A percentile compares a stretch with the other conserved stretches of the same genome.
phyloP scores from a whole-genome alignment of 257 asterid genomes.

The Solanum lycopersicoides region DNA sequence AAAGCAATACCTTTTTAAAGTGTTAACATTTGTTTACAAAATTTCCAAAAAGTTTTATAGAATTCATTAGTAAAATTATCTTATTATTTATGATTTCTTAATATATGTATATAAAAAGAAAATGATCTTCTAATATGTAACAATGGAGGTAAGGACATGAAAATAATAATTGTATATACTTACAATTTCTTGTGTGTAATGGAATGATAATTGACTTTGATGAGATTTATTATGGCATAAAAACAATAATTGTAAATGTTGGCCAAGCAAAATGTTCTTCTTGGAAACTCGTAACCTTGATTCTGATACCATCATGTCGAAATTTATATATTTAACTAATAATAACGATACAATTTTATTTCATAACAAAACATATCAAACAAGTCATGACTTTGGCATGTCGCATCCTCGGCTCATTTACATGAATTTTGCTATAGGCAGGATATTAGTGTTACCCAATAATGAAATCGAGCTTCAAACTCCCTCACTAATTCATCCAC shows the following conservation, averaged over 20 bases:
- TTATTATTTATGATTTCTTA: no score
- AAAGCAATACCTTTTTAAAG: no score
- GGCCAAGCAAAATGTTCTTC: neutral
- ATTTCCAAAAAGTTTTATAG: neutral
- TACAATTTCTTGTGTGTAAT: neutral
- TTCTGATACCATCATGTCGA: neutral
- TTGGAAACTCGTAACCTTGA: neutral
- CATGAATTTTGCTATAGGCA: neutral
- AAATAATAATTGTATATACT: neutral
- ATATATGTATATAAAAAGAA: no score
- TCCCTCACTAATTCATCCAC: neutral
- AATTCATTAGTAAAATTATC: no score
- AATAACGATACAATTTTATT: neutral
- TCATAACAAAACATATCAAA: neutral
- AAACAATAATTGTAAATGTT: neutral
- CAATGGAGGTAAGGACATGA: neutral
- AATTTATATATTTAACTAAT: neutral
- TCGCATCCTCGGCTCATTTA: neutral
- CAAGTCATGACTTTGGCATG: neutral
- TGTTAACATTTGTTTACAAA: no score
- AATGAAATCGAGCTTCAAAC: neutral
- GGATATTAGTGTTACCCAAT: neutral
- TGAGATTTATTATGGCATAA: neutral
- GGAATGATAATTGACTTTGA: neutral
- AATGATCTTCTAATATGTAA: no score